Evolutionary conservation across 2,329 filamentous ascomycete genomes (phyloP), one percentile per base, ranked within the genome.

Genomic region (Nothophaeocryptopus gaeumannii): DNA sequence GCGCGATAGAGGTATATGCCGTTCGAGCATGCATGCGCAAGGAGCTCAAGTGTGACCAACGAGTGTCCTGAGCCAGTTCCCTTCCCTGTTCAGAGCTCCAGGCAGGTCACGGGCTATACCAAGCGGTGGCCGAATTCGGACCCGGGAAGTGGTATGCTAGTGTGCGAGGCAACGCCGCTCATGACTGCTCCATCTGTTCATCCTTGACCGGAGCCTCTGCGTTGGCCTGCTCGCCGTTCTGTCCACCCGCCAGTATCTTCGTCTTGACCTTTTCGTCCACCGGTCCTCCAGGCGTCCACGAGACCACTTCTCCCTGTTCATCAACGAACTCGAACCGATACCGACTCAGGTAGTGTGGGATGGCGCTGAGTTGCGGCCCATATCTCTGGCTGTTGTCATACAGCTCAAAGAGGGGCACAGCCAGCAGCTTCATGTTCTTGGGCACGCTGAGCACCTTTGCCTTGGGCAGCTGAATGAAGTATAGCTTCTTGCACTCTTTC

Each of bases 361-460:
- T 97, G 1, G 93, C 93, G 1, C 91, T 95, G 12, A 99, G 83
- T 68, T 99, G 93, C 4, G 93, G 93, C 0, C 93, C 93, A 68
- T 99, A 99, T 52, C 93, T 80, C 10, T 86, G 87, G 0, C 89
- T 96, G 72, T 99, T 99, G 66, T 99, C 93, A 76, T 99, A 99
- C 34, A 99, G 83, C 74, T 99, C 93, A 72, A 97, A 97, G 1
- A 99, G 79, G 0, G 93, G 93, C 1, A 99, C 93, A 1, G 93
- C 93, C 35, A 99, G 85, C 16, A 99, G 83, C 70, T 99, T 99
- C 93, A 99, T 97, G 74, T 99, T 99, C 76, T 99, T 99, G 0
- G 93, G 93, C 8, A 99, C 93, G 64, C 88, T 95, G 37, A 99
- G 80, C 11, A 97, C 88, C 75, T 96, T 97, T 62, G 86, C 90